Evolutionary conservation across 2,329 filamentous ascomycete species (phyloP), one percentile per base, ranked within the genome.

Genomic region (Hymenoscyphus fraxineus): DNA sequence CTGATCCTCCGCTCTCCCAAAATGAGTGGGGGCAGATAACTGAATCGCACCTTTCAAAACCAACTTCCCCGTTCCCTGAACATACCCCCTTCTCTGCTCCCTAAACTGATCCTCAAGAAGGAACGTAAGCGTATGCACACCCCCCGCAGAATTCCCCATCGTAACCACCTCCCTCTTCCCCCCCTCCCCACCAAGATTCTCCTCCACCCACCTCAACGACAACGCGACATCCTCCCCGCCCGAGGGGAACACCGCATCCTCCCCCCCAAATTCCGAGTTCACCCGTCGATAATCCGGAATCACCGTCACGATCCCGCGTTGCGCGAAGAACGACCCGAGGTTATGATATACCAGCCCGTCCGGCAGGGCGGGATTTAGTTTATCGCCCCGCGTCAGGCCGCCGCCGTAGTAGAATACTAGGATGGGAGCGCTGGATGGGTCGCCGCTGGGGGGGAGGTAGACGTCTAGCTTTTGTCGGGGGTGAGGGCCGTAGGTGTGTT

Each of bases 111-210:
- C 44, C 12, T 65, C 70, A 44, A 76, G 61, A 19, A 75, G 38
- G 40, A 72, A 76, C 0, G 73, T 76, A 3, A 68, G 62, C 6
- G 70, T 51, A 60, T 76, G 73, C 1, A 75, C 62, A 6, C 73
- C 73, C 1, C 74, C 74, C 1, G 73, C 73, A 22, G 72, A 75
- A 58, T 75, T 75, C 0, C 73, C 74, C 61, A 73, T 61, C 9
- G 75, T 44, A 39, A 68, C 71, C 1, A 76, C 69, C 56, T 74
- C 66, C 12, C 66, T 63, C 19, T 61, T 66, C 10, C 62, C 35
- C 15, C 41, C 66, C 6, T 65, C 58, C 10, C 32, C 32, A 19
- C 41, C n/a, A 38, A 64, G 63, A 6, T 51, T 61, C 60, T 71
- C 65, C 60, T 69, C 65, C 6, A 71, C 16, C 72, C 72, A 72